Conservation (phyloP, 1,284 basidiomycete genomes). For the Naganishia albida region DNA sequence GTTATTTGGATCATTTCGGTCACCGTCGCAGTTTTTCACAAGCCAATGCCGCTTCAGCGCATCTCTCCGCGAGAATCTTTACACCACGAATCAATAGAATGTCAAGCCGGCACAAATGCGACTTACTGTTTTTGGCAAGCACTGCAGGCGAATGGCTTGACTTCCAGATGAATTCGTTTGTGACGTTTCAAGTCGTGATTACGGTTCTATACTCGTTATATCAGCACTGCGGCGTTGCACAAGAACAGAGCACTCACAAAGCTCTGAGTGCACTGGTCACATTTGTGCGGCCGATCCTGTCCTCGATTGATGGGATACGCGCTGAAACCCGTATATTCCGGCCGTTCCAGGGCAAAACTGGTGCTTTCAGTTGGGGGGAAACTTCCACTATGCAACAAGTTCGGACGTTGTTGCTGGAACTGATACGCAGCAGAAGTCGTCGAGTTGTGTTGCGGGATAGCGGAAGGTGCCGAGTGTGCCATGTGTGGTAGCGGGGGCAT, state of each 20-base stretch:
- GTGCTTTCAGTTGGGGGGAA: constrained; percentile 1
- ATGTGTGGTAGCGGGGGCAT: constrained; percentile 21
- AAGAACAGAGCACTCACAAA: constrained; percentile 45
- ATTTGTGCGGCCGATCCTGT: constrained; percentile 53
- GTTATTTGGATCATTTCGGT: constrained; percentile 40
- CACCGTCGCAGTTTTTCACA: constrained; percentile 55
- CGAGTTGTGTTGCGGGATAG: constrained; percentile 16
- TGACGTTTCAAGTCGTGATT: constrained; percentile 57
- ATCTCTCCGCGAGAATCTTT: constrained; percentile 55
- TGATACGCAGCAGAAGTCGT: constrained; percentile 10
- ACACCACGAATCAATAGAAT: background rate
- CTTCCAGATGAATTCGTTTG: constrained; percentile 55
- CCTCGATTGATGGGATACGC: constrained; percentile 15
- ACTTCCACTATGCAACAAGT: constrained; percentile 6
- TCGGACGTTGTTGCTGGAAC: constrained; percentile 17
- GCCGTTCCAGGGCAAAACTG: constrained; percentile 3
- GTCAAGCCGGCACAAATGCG: too few species aligned
- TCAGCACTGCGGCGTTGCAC: background rate
- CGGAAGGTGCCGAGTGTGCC: constrained; percentile 18
- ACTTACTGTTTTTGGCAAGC: constrained; percentile 54
- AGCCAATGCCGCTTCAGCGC: constrained; percentile 56
- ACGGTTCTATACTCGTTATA: constrained; percentile 45
- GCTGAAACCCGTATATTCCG: constrained; percentile 23
- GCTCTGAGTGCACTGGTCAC: constrained; percentile 54
- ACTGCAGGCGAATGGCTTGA: constrained; percentile 55